Evolutionary conservation across 2,329 filamentous ascomycete species (phyloP).

Genomic region (Arthroderma sp.): DNA sequence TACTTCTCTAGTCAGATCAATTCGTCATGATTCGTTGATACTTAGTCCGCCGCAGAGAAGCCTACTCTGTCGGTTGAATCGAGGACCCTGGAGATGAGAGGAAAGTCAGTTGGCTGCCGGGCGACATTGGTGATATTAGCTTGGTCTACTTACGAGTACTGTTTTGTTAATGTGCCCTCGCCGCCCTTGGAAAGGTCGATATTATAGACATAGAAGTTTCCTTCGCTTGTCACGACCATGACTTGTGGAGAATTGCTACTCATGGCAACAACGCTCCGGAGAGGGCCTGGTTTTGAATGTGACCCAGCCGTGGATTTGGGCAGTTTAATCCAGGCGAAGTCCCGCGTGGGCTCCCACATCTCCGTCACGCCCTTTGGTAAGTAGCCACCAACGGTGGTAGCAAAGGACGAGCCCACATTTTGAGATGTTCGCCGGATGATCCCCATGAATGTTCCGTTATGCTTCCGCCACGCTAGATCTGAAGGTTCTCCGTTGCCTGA

Average conservation of each 20-base stretch:
- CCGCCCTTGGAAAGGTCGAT: conserved; percentile 91
- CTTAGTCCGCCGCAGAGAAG: conserved; percentile 8
- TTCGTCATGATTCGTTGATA: background rate
- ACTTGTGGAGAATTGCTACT: conserved; percentile 88
- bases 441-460: conserved; percentile 70
- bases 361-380: conserved; percentile 86
- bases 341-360: conserved; percentile 90
- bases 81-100: conserved; percentile 22
- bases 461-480: conserved; percentile 29
- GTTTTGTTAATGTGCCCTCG: conserved; percentile 79
- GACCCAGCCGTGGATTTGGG: conserved; percentile 44
- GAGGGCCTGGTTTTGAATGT: conserved; percentile 34
- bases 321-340: conserved; percentile 94
- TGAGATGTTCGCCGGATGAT: conserved; percentile 91
- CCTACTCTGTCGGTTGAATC: conserved; percentile 33
- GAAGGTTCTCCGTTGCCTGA: conserved; percentile 13
- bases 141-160: conserved; percentile 65
- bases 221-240: conserved; percentile 96
- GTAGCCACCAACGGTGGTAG: conserved; percentile 80
- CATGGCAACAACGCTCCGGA: conserved; percentile 93
- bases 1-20: too few relatives aligned
- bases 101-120: background rate
- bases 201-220: conserved; percentile 86
- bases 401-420: conserved; percentile 78
- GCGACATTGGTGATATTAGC: background rate